phyloP scores from a whole-genome alignment of 2,329 filamentous ascomycete genomes.

The Calonectria ilicicola region DNA sequence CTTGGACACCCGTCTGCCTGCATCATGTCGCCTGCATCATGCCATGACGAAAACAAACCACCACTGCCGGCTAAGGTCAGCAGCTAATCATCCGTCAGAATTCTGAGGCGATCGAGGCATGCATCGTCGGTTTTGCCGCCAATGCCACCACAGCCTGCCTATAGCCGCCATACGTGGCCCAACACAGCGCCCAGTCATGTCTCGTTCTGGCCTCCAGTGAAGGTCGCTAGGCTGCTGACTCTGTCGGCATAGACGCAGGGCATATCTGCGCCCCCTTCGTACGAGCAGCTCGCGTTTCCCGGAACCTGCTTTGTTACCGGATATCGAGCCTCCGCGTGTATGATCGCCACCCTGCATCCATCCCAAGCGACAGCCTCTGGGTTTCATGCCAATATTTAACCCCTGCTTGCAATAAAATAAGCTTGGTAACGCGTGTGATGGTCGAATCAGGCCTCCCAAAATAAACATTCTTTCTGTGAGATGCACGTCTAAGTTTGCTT shows the following conservation, averaged over 20 bases:
- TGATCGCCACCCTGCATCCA: conserved; percentile 7
- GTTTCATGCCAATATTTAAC: conserved; percentile 15
- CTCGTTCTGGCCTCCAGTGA: not conserved
- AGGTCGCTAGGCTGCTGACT: not conserved
- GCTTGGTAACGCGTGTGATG: not conserved
- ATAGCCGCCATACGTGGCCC: conserved; percentile 7
- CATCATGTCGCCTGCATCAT: conserved; percentile 2
- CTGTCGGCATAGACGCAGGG: not conserved
- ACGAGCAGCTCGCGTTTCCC: conserved; percentile 4
- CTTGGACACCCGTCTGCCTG: not conserved
- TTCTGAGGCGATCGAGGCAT: not conserved
- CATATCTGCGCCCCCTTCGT: not conserved
- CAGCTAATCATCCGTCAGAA: not conserved
- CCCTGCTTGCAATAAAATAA: not conserved
- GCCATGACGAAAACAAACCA: not conserved
- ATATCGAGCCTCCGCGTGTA: conserved; percentile 15
- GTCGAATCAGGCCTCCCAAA: not conserved
- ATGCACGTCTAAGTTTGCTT: not conserved
- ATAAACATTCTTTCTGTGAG: not conserved
- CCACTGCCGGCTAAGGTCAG: not conserved
- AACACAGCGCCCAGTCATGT: not conserved
- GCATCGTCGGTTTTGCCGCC: not conserved
- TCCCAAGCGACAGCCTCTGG: not conserved
- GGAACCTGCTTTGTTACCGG: conserved; percentile 19
- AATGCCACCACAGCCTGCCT: not conserved